These are phyloP conservation scores for Pulveroboletus sp. DNA, from an alignment of 768 basidiomycete genomes.

Conservation along the genomic window DNA sequence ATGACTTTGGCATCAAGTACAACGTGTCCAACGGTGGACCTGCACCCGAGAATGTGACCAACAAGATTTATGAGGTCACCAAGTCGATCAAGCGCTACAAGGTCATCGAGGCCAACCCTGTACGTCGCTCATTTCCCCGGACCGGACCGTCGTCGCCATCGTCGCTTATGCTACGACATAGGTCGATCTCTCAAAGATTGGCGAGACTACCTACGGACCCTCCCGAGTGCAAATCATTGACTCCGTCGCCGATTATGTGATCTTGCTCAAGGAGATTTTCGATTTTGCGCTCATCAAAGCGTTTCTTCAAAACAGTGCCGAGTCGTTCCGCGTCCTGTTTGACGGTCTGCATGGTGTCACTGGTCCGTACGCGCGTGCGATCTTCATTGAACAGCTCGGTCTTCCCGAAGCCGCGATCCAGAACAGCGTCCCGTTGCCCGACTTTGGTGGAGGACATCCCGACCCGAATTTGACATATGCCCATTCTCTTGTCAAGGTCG, in stretches of 20 bases:
- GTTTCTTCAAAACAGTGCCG: constrained; percentile 71
- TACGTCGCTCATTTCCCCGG: constrained; percentile 36
- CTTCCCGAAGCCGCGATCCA: constrained; percentile 80
- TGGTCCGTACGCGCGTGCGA: constrained; percentile 89
- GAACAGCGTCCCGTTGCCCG: constrained; percentile 88
- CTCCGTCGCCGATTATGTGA: constrained; percentile 86
- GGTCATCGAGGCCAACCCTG: constrained; percentile 71
- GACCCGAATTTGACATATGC: constrained; percentile 99
- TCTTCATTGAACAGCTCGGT: constrained; percentile 80
- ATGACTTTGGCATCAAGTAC: constrained; percentile 99
- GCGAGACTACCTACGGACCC: constrained; percentile 78
- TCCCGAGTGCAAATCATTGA: constrained; percentile 88
- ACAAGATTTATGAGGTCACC: constrained; percentile 90
- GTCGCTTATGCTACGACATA: constrained; percentile 25
- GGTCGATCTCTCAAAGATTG: constrained; percentile 84
- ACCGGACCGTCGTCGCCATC: neutral
- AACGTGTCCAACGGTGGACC: constrained; percentile 98
- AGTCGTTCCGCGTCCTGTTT: constrained; percentile 84
- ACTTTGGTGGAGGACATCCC: constrained; percentile 97
- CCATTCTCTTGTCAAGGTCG: constrained; percentile 86
- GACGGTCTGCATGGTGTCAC: constrained; percentile 97
- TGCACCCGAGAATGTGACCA: constrained; percentile 93
- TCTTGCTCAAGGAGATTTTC: constrained; percentile 84
- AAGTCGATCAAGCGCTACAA: constrained; percentile 87
- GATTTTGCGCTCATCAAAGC: constrained; percentile 89